A percentile compares a stretch with the other conserved stretches of the same genome.
Evolutionary conservation across 2,329 filamentous ascomycete genomes (phyloP).

Genomic region (Diaporthe destruens): DNA sequence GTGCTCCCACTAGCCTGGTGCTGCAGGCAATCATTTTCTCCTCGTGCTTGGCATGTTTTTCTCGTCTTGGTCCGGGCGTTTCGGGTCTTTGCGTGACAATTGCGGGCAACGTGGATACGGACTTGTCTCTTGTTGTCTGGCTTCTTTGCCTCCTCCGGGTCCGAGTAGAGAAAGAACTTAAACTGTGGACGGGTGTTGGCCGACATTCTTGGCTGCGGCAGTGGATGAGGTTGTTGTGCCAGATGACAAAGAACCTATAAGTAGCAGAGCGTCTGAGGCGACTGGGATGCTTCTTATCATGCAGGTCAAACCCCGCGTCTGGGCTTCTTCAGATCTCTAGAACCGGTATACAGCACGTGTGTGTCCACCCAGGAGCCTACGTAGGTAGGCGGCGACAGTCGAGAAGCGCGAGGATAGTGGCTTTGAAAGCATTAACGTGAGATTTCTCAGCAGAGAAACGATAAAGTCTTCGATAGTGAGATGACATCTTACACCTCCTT

Average conservation of each 20-base stretch:
- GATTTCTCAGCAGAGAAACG: not conserved
- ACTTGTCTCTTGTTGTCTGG: constrained; percentile 37
- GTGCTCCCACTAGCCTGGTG: not conserved
- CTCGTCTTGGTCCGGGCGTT: not conserved
- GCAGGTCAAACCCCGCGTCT: too few species aligned
- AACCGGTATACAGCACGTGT: too few species aligned
- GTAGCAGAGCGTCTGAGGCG: not conserved
- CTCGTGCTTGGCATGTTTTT: not conserved
- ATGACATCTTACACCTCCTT: constrained; percentile 10
- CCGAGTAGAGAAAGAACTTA: constrained; percentile 39
- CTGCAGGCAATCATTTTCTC: not conserved
- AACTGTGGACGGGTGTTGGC: constrained; percentile 8
- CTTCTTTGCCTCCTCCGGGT: constrained; percentile 33
- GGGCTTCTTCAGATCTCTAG: too few species aligned
- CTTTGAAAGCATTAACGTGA: not conserved
- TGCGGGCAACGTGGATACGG: constrained; percentile 34
- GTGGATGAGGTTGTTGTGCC: not conserved
- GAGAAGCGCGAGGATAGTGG: not conserved
- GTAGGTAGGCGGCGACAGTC: not conserved
- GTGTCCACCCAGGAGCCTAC: not conserved
- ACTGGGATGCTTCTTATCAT: not conserved
- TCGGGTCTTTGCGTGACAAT: constrained; percentile 35
- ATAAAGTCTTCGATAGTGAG: not conserved
- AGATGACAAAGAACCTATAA: not conserved
- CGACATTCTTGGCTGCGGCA: not conserved